These are phyloP conservation scores for Fusarium devonianum DNA, from an alignment of 2,329 filamentous ascomycete genomes.

Conservation along the genomic window DNA sequence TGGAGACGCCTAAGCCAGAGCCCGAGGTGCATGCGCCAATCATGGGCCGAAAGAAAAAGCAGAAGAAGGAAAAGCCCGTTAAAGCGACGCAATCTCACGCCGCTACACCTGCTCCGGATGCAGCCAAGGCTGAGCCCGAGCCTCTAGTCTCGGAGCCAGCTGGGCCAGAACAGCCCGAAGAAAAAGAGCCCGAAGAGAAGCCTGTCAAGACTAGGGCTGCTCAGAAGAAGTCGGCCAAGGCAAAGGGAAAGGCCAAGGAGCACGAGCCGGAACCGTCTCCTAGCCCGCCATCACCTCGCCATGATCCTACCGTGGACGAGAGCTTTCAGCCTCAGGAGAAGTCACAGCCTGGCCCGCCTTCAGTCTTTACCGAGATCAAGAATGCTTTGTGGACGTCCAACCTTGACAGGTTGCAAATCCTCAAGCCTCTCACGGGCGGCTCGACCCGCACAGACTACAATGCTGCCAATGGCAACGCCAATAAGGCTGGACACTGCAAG, in stretches of 20 bases:
- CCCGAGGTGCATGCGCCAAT: slow-evolving; percentile 73
- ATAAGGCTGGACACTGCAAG: slow-evolving; percentile 45
- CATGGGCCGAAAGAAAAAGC: slow-evolving; percentile 82
- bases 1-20: slow-evolving; percentile 59
- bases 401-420: slow-evolving; percentile 48
- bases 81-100: slow-evolving; percentile 32
- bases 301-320: slow-evolving; percentile 26
- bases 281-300: slow-evolving; percentile 29
- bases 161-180: slow-evolving; percentile 9
- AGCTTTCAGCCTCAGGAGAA: slow-evolving; percentile 39
- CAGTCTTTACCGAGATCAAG: slow-evolving; percentile 49
- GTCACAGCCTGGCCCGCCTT: slow-evolving; percentile 43
- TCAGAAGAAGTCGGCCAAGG: slow-evolving; percentile 44
- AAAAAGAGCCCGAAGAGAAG: slow-evolving; percentile 31
- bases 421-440: slow-evolving; percentile 46
- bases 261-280: slow-evolving; percentile 28
- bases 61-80: slow-evolving; percentile 72
- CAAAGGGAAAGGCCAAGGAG: slow-evolving; percentile 43
- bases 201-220: slow-evolving; percentile 41
- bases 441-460: slow-evolving; percentile 42
- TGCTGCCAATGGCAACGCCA: slow-evolving; percentile 26
- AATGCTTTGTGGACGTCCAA: slow-evolving; percentile 44
- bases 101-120: slow-evolving; percentile 11
- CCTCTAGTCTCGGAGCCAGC: slow-evolving; percentile 2
- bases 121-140: slow-evolving; percentile 29